Evolutionary conservation across 2,329 filamentous ascomycete species (phyloP), one percentile per base, ranked within the genome.

Genomic region (Aspergillus pseudonomiae): DNA sequence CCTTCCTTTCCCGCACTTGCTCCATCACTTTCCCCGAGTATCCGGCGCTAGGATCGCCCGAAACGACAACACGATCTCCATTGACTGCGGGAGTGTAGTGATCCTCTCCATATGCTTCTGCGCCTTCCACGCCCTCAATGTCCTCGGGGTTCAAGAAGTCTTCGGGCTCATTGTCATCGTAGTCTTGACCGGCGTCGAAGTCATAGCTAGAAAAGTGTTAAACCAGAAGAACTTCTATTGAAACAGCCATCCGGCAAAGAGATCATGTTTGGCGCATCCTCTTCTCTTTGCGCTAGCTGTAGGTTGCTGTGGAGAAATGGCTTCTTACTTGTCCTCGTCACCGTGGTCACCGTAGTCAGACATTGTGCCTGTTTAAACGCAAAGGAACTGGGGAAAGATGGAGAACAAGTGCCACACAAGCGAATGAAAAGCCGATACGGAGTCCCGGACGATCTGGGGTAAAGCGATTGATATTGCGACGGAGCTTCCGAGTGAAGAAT

Each of bases 1-100:
- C 94, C 82, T 93, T 96, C 86, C 96, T 97, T 81, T 94, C 83
- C 75, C 85, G 84, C 65, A 86, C 74, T 69, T 83, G 82, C 68
- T 85, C 80, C 75, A 88, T 83, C 36, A 84, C 84, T 67, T 88
- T 88, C 66, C 83, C 81, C 24, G 71, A 70, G 58, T 75, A 75
- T 57, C 76, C 75, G 46, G 82, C 82, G 69, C 80, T 84, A 61
- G 82, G 82, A 67, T 87, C 87, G 34, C 85, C 86, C 3, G 79
- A 79, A 55, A 79, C 77, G 32, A 81, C 74, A 12, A 78, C 72
- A 41, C 75, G 75, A 19, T 79, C 77, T n/a, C 78, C 80, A 57
- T 78, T 79, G 54, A 76, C 73, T 21, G 70, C 72, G 24, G 75
- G 71, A 57, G 71, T 70, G 60, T 77, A 77, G 21, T 73, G 67